Evolutionary conservation across 345 rosid genomes (phyloP).

Genomic region (Cardamine resedifolia): DNA sequence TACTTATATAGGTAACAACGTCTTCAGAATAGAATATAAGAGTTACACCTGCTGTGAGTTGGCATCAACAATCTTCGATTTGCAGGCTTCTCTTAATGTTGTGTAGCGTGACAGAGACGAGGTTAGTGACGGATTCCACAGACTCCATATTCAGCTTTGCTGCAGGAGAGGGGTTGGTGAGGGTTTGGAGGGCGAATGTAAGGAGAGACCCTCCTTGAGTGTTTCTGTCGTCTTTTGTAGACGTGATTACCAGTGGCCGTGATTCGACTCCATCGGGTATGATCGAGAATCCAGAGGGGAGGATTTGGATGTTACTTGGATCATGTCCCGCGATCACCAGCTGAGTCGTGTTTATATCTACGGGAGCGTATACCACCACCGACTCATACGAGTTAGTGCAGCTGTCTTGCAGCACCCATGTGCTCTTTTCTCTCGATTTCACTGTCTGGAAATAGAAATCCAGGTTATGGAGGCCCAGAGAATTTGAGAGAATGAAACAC

Average conservation of each 20-base stretch:
- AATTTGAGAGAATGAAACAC: neutral
- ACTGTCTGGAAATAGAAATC: conserved; percentile 49
- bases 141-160: conserved; percentile 73
- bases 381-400: conserved; percentile 86
- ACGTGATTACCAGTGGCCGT: conserved; percentile 79
- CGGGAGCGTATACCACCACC: conserved; percentile 76
- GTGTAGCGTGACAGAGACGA: conserved; percentile 71
- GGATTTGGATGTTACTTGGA: conserved; percentile 73
- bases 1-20: conserved; percentile 17
- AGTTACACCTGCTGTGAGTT: conserved; percentile 12
- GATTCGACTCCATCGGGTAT: conserved; percentile 89
- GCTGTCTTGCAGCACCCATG: conserved; percentile 89
- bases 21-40: neutral
- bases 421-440: conserved; percentile 67
- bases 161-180: conserved; percentile 63
- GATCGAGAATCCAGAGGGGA: conserved; percentile 95
- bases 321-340: conserved; percentile 87
- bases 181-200: conserved; percentile 76
- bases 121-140: conserved; percentile 73
- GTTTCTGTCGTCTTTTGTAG: conserved; percentile 75
- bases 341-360: conserved; percentile 75
- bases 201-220: conserved; percentile 85
- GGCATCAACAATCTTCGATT: conserved; percentile 72
- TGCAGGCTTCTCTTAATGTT: conserved; percentile 80
- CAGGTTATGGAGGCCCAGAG: neutral